Conservation (phyloP, 192 early-diverging fungal genomes). For the Endogone sp. region DNA sequence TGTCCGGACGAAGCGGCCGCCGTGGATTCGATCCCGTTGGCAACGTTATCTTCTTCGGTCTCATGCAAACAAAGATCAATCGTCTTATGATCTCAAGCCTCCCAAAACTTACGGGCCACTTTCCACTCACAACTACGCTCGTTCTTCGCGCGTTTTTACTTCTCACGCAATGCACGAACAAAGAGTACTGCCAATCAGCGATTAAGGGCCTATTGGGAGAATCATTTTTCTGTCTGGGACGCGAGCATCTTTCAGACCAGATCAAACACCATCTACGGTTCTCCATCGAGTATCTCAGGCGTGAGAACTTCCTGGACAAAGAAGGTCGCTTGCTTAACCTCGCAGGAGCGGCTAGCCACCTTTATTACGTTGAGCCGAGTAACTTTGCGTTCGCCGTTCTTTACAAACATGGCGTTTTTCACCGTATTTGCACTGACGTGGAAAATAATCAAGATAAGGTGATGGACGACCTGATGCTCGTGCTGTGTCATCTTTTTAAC, state of each 20-base stretch:
- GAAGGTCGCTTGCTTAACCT: constrained; percentile 18
- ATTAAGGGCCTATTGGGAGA: constrained; percentile 17
- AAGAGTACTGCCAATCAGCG: not conserved
- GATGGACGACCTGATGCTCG: not conserved
- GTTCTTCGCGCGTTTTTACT: constrained; percentile 29
- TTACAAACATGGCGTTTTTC: constrained; percentile 34
- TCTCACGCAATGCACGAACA: not conserved
- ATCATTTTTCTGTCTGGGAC: constrained; percentile 25
- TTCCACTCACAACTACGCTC: constrained; percentile 39
- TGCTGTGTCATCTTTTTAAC: constrained; percentile 12
- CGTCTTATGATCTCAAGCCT: constrained; percentile 32
- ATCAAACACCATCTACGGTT: constrained; percentile 37
- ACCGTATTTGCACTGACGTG: constrained; percentile 2
- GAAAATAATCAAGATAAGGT: not conserved
- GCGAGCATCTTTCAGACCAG: constrained; percentile 24
- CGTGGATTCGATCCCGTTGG: constrained; percentile 40
- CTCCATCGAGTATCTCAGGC: constrained; percentile 36
- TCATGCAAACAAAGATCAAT: constrained; percentile 30
- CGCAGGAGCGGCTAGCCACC: constrained; percentile 17
- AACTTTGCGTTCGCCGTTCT: constrained; percentile 37
- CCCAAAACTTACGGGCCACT: constrained; percentile 30
- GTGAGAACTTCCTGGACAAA: constrained; percentile 19
- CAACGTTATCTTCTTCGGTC: constrained; percentile 38
- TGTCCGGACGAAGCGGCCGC: constrained; percentile 26
- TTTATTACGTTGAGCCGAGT: constrained; percentile 31